Conservation (phyloP, 257 asterid genomes). For the Prunella vulgaris region DNA sequence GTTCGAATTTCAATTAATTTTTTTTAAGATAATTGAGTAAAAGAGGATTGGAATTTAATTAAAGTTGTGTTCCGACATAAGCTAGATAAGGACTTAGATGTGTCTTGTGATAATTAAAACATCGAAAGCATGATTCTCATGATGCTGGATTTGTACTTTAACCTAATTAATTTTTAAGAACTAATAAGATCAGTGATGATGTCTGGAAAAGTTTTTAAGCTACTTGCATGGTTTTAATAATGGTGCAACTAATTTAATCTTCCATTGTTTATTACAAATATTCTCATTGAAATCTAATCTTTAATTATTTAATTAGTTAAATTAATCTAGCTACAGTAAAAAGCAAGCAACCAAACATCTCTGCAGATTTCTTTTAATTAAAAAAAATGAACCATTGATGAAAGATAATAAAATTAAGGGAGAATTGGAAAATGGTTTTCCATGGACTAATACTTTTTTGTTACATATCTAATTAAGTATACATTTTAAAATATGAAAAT, state of each 20-base stretch:
- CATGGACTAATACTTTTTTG: not conserved
- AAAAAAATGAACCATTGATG: not conserved
- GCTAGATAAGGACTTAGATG: constrained; percentile 25
- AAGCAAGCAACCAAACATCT: constrained; percentile 5
- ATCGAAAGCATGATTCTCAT: constrained; percentile 29
- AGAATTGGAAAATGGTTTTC: not conserved
- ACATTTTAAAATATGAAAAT: not conserved
- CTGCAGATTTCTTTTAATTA: constrained; percentile 3
- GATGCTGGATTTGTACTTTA: constrained; percentile 29
- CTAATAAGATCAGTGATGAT: not conserved
- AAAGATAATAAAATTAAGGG: not conserved
- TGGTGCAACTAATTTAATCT: not conserved
- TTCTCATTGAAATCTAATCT: not conserved
- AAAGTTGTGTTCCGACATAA: constrained; percentile 30
- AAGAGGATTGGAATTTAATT: constrained; percentile 14
- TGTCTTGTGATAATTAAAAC: constrained; percentile 26
- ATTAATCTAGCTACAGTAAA: not conserved
- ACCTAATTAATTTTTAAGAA: constrained; percentile 5
- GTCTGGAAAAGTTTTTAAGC: constrained; percentile 14
- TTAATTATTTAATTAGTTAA: not conserved
- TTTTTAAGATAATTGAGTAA: too few relatives aligned
- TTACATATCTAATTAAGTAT: not conserved
- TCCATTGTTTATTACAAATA: not conserved
- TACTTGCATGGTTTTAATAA: not conserved
- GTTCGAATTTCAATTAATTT: too few relatives aligned